These are phyloP conservation scores for Pichia heedii DNA, from an alignment of 805 yeast genomes.

Conservation along the genomic window DNA sequence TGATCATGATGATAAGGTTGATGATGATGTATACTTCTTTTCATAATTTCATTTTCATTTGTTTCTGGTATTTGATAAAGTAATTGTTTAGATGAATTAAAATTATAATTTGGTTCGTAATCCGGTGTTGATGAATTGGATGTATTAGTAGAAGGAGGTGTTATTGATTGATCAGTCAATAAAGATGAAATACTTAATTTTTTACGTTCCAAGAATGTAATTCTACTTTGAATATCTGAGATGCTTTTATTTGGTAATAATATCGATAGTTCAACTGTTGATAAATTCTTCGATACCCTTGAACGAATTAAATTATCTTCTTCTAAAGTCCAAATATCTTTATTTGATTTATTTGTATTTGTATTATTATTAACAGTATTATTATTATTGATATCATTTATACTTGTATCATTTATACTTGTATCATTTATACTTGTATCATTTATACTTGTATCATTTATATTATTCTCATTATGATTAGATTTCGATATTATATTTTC, in stretches of 20 bases:
- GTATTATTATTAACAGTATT: not conserved
- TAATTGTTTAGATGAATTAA: too few species aligned
- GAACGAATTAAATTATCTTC: conserved; percentile 62
- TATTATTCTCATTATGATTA: not conserved
- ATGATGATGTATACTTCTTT: too few species aligned
- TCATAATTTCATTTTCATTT: too few species aligned
- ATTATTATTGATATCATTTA: not conserved
- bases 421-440: too few species aligned
- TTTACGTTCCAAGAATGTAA: conserved; percentile 34
- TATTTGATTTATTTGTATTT: not conserved
- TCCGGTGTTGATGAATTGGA: too few species aligned
- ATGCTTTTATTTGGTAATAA: conserved; percentile 66
- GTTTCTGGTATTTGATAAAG: too few species aligned
- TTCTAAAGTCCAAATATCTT: conserved; percentile 41
- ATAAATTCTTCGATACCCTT: conserved; percentile 47
- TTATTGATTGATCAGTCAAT: not conserved
- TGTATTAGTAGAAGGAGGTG: not conserved
- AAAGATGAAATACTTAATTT: conserved; percentile 11
- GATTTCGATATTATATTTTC: too few species aligned
- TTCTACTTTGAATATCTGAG: conserved; percentile 60
- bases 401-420: too few species aligned
- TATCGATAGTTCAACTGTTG: conserved; percentile 65
- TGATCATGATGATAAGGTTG: too few species aligned
- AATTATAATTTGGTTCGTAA: too few species aligned
- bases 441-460: not conserved